These are phyloP conservation scores for Rhazya stricta DNA, from an alignment of 257 asterid species.

Conservation along the genomic window DNA sequence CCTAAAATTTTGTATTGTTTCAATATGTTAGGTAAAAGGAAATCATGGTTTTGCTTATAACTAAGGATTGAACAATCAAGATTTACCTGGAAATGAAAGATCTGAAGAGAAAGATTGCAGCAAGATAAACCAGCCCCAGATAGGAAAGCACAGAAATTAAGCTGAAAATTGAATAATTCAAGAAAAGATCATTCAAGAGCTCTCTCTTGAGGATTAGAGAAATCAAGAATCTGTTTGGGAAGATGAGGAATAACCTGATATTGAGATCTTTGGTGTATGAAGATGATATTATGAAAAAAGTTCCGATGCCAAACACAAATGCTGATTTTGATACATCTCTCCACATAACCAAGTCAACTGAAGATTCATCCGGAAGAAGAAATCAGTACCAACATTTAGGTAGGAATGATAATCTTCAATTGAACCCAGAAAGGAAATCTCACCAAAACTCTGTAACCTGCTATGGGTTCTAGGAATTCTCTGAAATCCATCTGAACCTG, in stretches of 20 bases:
- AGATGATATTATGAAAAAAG: conserved; percentile 71
- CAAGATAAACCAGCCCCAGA: conserved; percentile 73
- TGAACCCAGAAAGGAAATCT: conserved; percentile 21
- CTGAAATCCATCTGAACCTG: conserved; percentile 36
- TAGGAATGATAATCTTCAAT: not conserved
- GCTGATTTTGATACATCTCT: conserved; percentile 78
- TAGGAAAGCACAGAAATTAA: conserved; percentile 75
- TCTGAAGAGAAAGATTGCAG: conserved; percentile 74
- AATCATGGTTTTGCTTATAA: not conserved
- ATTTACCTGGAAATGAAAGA: conserved; percentile 63
- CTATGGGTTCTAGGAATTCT: conserved; percentile 42
- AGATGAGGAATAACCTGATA: conserved; percentile 45
- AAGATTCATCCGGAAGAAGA: conserved; percentile 2
- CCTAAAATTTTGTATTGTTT: conserved; percentile 22
- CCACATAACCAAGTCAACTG: conserved; percentile 91
- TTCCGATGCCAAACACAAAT: conserved; percentile 77
- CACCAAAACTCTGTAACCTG: conserved; percentile 65
- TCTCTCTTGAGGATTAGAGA: not conserved
- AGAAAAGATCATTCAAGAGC: conserved; percentile 3
- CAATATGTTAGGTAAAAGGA: not conserved
- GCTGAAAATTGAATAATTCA: conserved; percentile 41
- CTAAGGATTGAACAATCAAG: not conserved
- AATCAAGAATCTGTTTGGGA: not conserved
- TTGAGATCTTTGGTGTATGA: conserved; percentile 69
- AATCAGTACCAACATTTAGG: not conserved